Evolutionary conservation across 306 rosid genomes (phyloP), one percentile per base, ranked within the genome.

Genomic region (Cicer yamashitae): DNA sequence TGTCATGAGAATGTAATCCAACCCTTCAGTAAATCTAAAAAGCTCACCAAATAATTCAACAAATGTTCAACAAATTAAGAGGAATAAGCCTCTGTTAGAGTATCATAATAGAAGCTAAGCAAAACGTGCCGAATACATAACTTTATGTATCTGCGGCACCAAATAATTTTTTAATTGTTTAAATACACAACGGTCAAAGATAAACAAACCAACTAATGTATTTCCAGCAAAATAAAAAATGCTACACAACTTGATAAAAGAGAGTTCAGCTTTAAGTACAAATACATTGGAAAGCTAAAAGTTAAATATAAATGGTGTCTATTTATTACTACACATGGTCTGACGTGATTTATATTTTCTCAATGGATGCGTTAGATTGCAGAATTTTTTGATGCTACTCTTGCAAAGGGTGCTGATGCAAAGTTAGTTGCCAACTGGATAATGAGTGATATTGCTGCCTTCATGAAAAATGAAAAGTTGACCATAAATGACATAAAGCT

Each of bases 401-500:
- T 91, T 37, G 80, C 91, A 66, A 91, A 77, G 76, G 97, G 96
- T 54, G 93, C 93, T 25, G 97, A 91, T 71, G 84, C 88, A 81
- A 94, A 94, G 89, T 83, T 91, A 43, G 96, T 89, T 60, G 88
- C 96, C 85, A 91, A 94, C 82, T 94, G 98, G 97, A 89, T 94
- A 81, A 94, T 91, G 97, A 85, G 96, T 50, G 98, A 94, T 75
- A 84, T 94, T 79, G 93, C 97, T 57, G 93, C 96, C 37, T 90
- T 85, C 81, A 78, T 91, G 96, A 94, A 94, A 84, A 89, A 89
- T 82, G 97, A 94, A 67, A 90, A 94, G 88, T 78, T 94, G 77
- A 81, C 90, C 63, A 82, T 90, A 73, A 86, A 78, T 70, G 96
- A 91, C 83, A 83, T 91, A 72, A 91, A 85, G 75, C 96, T 94